Conservation (phyloP, 1,139 yeast species). For the Kodamaea sp. region DNA sequence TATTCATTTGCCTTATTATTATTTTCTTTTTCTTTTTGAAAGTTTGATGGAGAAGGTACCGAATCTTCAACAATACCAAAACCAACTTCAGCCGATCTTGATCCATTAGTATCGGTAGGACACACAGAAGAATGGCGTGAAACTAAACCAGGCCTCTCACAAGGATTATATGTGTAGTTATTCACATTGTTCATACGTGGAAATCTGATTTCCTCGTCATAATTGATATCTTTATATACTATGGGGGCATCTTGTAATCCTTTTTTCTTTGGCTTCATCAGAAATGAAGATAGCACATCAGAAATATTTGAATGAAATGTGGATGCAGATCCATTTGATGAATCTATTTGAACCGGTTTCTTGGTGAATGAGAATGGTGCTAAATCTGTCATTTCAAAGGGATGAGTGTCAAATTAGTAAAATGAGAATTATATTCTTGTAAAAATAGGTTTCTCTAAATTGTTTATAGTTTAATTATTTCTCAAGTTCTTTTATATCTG, state of each 20-base stretch:
- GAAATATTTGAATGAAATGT: constrained; percentile 30
- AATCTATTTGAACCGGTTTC: constrained; percentile 28
- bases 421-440: too few relatives aligned
- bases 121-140: constrained; percentile 7
- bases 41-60: not conserved
- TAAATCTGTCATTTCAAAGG: constrained; percentile 11
- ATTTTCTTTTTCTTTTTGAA: not conserved
- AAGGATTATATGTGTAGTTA: constrained; percentile 23
- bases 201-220: constrained; percentile 44
- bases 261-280: constrained; percentile 5
- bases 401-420: too few relatives aligned
- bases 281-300: constrained; percentile 16
- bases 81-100: not conserved
- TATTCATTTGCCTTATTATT: constrained; percentile 16
- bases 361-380: constrained; percentile 40
- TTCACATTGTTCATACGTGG: constrained; percentile 37
- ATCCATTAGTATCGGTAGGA: not conserved
- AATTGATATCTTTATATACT: constrained; percentile 29
- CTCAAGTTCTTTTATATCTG: too few relatives aligned
- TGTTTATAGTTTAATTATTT: too few relatives aligned
- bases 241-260: constrained; percentile 9
- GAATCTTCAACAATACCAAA: not conserved
- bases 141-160: constrained; percentile 5
- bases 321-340: constrained; percentile 7
- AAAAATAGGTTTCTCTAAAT: too few relatives aligned